Conservation (phyloP, 2,329 filamentous ascomycete genomes). For the Fusarium anguioides region DNA sequence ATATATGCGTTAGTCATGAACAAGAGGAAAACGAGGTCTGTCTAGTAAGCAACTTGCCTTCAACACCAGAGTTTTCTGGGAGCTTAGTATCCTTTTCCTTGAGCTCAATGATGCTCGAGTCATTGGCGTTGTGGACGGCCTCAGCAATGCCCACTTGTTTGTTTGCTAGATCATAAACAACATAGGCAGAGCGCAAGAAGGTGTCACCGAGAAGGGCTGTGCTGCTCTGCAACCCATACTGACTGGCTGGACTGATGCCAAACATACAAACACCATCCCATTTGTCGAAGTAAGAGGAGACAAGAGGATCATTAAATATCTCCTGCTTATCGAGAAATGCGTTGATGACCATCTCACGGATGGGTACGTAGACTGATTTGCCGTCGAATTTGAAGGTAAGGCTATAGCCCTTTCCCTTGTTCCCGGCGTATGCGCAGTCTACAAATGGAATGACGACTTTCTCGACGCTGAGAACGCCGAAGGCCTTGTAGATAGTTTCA, state of each 20-base stretch:
- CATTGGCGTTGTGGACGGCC: slow-evolving; percentile 61
- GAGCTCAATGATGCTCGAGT: slow-evolving; percentile 60
- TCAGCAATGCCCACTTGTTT: slow-evolving; percentile 64
- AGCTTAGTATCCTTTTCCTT: slow-evolving; percentile 51
- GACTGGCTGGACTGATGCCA: slow-evolving; percentile 60
- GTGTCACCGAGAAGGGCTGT: slow-evolving; percentile 68
- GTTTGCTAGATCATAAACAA: slow-evolving; percentile 65
- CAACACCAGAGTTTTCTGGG: slow-evolving; percentile 58
- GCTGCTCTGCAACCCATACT: slow-evolving; percentile 46
- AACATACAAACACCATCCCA: slow-evolving; percentile 64
- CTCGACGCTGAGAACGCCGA: slow-evolving; percentile 60
- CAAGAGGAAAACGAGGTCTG: not conserved
- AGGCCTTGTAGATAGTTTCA: slow-evolving; percentile 60
- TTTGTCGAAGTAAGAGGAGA: slow-evolving; percentile 49
- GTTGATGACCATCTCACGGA: slow-evolving; percentile 65
- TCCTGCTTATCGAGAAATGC: slow-evolving; percentile 52
- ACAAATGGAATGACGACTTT: slow-evolving; percentile 60
- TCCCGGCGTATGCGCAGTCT: slow-evolving; percentile 61
- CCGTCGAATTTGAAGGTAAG: slow-evolving; percentile 66
- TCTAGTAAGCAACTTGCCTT: slow-evolving; percentile 42
- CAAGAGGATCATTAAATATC: slow-evolving; percentile 53
- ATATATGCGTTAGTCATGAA: slow-evolving; percentile 31
- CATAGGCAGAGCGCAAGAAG: slow-evolving; percentile 67
- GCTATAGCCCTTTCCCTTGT: slow-evolving; percentile 56
- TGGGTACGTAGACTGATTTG: slow-evolving; percentile 59